A percentile compares a stretch with the other conserved stretches of the same genome.
These are phyloP conservation scores for Leccinum imitatum DNA, from an alignment of 768 basidiomycete species.

Conservation along the genomic window DNA sequence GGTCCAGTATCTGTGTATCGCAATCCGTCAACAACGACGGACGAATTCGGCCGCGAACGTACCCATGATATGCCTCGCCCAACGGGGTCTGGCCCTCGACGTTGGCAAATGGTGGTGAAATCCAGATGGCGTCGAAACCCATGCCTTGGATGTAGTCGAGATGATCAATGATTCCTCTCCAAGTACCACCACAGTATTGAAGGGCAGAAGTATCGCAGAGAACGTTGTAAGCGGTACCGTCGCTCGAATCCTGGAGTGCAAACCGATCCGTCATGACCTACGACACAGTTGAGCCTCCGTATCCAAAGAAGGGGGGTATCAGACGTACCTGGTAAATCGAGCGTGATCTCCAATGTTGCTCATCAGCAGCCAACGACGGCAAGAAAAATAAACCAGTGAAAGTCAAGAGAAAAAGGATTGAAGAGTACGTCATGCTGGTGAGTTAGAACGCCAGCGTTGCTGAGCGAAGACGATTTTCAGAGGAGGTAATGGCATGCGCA, in stretches of 20 bases:
- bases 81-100: constrained; percentile 47
- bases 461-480: constrained; percentile 6
- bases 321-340: constrained; percentile 52
- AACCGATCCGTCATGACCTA: constrained; percentile 61
- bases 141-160: constrained; percentile 64
- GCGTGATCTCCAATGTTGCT: constrained; percentile 49
- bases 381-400: constrained; percentile 6
- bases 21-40: background rate
- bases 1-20: constrained; percentile 47
- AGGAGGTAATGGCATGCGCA: constrained; percentile 6
- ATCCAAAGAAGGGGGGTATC: background rate
- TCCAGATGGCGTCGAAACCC: constrained; percentile 63
- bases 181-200: constrained; percentile 59
- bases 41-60: background rate
- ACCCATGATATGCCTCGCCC: constrained; percentile 61
- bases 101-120: constrained; percentile 53
- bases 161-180: constrained; percentile 49
- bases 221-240: constrained; percentile 29
- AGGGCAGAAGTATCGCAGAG: constrained; percentile 47
- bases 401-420: constrained; percentile 10
- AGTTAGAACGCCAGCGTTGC: constrained; percentile 2
- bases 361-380: constrained; percentile 36
- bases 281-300: background rate
- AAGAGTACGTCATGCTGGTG: constrained; percentile 10
- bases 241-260: constrained; percentile 43